Base-by-base conservation (phyloP, 2,329 filamentous ascomycete genomes). In the Ophiostoma ulmi region DNA sequence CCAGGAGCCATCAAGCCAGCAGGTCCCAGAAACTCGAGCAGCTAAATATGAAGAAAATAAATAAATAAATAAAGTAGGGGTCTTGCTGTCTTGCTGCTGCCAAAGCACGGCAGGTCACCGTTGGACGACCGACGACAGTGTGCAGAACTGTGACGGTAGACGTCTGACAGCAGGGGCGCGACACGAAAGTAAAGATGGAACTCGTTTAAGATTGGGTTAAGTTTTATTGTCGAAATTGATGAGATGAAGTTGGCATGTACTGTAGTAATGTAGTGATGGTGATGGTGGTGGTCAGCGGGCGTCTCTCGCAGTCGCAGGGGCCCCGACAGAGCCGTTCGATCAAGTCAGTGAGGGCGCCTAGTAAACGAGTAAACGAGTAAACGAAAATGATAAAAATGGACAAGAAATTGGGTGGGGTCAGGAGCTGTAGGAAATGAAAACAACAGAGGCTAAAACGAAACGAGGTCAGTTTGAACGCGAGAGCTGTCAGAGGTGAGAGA, bases 1-100 rank as follows among this genome's bases (percentile, higher is more conserved):
- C 61, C 67, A 10, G 70, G 70, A 67, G 70, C 70, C 70, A 71
- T 69, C 39, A 17, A 41, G 14, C 17, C 52, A 58, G 52, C 52
- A 58, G 17, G 52, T 14, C 52, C 20, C 52, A 3, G 22, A 26
- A 10, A 22, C 10, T 22, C 52, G n/a, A 58, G 55, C 13, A 31
- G 41, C 44, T 35, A 66, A 14, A 48, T 17, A 20, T 6, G 20
- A 26, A 58, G 22, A 26, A 11, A 31, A 26, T 26, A 58, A 58
- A 3, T 2, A 22, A 55, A 58, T 4, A 58, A 5, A 20, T 31
- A 20, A 48, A n/a, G 38, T 13, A 48, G 44, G n/a, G 17, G 44
- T 39, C 38, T 13, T 13, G 38, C 38, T 39, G 38, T n/a, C 17
- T 31, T 31, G 31, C 31, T 31, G 44, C 52, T 58, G 52, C 52